Evolutionary conservation across 352 stramenopile species (phyloP).

Genomic region (Peronospora farinosa): DNA sequence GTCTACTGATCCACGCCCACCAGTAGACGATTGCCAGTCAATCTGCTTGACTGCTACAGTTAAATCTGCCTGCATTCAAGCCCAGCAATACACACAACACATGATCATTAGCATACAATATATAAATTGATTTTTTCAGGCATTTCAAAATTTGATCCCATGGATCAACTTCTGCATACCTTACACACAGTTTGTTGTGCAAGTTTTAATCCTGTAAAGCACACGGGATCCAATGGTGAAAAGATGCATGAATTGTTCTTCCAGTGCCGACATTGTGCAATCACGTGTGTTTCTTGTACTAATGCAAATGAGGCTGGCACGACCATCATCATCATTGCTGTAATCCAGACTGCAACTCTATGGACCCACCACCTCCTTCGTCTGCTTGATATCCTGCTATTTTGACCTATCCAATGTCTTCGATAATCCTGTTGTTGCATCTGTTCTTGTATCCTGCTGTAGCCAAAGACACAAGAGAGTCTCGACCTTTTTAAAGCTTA

Average conservation of each 20-base stretch:
- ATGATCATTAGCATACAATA: not conserved
- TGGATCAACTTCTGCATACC: slow-evolving; percentile 20
- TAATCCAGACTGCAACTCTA: slow-evolving; percentile 5
- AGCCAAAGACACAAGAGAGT: not conserved
- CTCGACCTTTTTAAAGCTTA: not conserved
- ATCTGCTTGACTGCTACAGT: slow-evolving; percentile 79
- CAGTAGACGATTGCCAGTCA: slow-evolving; percentile 54
- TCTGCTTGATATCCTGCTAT: slow-evolving; percentile 10
- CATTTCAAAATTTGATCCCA: not conserved
- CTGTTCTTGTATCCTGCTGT: not conserved
- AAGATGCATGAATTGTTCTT: slow-evolving; percentile 49
- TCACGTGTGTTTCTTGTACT: slow-evolving; percentile 53
- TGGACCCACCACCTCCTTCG: slow-evolving; percentile 8
- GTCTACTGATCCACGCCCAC: slow-evolving; percentile 47
- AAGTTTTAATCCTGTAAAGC: slow-evolving; percentile 41
- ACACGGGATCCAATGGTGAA: slow-evolving; percentile 36
- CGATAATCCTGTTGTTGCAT: not conserved
- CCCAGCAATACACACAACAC: slow-evolving; percentile 2
- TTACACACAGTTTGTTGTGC: slow-evolving; percentile 67
- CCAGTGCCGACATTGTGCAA: slow-evolving; percentile 57
- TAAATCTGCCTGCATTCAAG: slow-evolving; percentile 51
- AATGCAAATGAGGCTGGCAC: slow-evolving; percentile 20
- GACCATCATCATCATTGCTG: slow-evolving; percentile 1
- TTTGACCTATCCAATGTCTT: slow-evolving; percentile 1
- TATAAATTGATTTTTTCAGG: not conserved